phyloP scores from a whole-genome alignment of 495 filamentous ascomycete species.

The Chaetomium tenue region DNA sequence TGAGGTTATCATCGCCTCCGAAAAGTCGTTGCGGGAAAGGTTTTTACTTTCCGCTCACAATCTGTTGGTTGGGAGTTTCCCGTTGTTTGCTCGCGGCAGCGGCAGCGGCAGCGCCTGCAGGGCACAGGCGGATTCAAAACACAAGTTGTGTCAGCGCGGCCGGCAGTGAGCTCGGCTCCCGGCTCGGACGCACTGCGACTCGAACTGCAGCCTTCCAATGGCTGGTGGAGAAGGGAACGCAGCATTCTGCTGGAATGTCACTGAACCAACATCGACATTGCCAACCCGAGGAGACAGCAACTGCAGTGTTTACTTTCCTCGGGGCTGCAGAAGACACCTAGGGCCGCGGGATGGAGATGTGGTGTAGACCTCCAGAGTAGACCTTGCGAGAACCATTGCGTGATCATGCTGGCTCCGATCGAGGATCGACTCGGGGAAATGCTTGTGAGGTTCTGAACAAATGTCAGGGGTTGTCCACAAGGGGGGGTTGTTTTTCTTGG shows the following conservation, averaged over 20 bases:
- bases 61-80: conserved; percentile 23
- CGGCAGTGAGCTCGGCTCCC: conserved; percentile 15
- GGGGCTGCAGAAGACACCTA: background rate
- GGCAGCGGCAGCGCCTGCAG: conserved; percentile 28
- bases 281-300: background rate
- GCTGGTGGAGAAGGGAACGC: conserved; percentile 17
- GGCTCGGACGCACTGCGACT: conserved; percentile 16
- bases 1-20: conserved; percentile 32
- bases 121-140: conserved; percentile 36
- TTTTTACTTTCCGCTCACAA: background rate
- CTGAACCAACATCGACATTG: background rate
- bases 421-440: conserved; percentile 26
- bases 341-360: background rate
- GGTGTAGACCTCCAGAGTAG: background rate
- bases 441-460: conserved; percentile 3
- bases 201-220: conserved; percentile 16
- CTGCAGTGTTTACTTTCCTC: no score
- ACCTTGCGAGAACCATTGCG: background rate
- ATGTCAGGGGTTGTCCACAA: conserved; percentile 2
- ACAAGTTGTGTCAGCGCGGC: conserved; percentile 34
- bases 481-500: conserved; percentile 3
- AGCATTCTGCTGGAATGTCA: background rate
- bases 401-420: conserved; percentile 12
- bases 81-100: conserved; percentile 25
- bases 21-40: conserved; percentile 35